Percentiles rank a stretch among this genome's conserved stretches.
These are phyloP conservation scores for Cardamine chenopodiifolia DNA, from an alignment of 345 rosid genomes.

Conservation along the genomic window DNA sequence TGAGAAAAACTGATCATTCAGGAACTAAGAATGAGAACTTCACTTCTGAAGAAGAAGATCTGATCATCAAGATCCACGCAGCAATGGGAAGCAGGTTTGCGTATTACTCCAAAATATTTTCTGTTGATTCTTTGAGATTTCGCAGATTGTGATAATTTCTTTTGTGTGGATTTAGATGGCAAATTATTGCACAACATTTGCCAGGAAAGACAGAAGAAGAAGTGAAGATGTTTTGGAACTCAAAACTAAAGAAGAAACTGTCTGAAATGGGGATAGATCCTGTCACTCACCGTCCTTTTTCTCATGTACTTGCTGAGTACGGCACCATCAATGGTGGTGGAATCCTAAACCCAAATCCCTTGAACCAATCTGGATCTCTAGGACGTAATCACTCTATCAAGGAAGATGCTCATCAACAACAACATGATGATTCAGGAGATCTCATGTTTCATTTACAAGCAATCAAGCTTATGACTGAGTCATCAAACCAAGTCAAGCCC, in stretches of 20 bases:
- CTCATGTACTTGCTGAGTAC: slow-evolving; percentile 84
- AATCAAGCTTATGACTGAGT: slow-evolving; percentile 64
- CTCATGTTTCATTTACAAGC: slow-evolving; percentile 81
- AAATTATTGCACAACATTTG: slow-evolving; percentile 86
- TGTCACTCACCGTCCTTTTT: slow-evolving; percentile 87
- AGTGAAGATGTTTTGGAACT: slow-evolving; percentile 93
- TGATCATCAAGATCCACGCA: slow-evolving; percentile 81
- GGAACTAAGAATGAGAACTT: slow-evolving; percentile 66
- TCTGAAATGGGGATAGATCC: slow-evolving; percentile 95
- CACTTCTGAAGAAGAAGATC: slow-evolving; percentile 83
- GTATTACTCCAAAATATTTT: neutral
- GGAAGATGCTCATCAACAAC: slow-evolving; percentile 29
- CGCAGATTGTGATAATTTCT: slow-evolving; percentile 1
- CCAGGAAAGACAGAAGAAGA: slow-evolving; percentile 96
- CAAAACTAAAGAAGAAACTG: slow-evolving; percentile 84
- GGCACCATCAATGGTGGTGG: slow-evolving; percentile 69
- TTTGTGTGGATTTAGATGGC: slow-evolving; percentile 60
- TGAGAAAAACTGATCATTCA: slow-evolving; percentile 65
- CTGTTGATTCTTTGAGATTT: neutral
- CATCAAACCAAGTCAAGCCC: slow-evolving; percentile 42
- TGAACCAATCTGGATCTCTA: slow-evolving; percentile 52
- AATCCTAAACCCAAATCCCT: slow-evolving; percentile 45
- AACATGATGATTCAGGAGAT: slow-evolving; percentile 49
- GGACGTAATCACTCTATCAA: slow-evolving; percentile 49
- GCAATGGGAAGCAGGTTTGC: slow-evolving; percentile 87